Conservation (phyloP, 2,329 filamentous ascomycete species). For the Elsinoe perseae region DNA sequence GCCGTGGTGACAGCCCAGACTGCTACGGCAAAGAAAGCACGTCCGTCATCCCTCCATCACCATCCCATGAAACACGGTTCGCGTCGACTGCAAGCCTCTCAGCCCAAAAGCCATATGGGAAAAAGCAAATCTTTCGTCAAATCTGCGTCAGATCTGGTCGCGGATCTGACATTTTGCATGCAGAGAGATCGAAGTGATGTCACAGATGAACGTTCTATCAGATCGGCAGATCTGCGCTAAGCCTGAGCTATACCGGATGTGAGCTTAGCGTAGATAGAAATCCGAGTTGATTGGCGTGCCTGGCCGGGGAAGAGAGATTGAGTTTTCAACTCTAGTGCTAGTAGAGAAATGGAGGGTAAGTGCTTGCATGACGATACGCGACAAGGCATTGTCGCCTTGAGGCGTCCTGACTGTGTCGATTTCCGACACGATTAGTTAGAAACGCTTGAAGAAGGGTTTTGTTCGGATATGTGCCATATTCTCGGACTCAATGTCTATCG, state of each 20-base stretch:
- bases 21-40: not conserved
- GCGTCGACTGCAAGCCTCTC: not conserved
- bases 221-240: not conserved
- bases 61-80: not conserved
- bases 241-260: not conserved
- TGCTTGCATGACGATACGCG: not conserved
- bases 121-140: not conserved
- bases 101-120: not conserved
- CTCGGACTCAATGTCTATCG: not conserved
- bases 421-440: too few species aligned
- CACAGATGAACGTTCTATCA: not conserved
- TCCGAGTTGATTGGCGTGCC: not conserved
- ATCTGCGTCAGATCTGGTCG: not conserved
- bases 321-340: not conserved
- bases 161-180: not conserved
- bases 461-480: too few species aligned
- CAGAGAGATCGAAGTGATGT: not conserved
- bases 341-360: not conserved
- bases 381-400: too few species aligned
- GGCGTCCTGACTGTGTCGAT: too few species aligned
- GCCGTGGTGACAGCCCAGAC: not conserved
- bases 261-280: not conserved
- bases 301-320: not conserved
- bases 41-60: constrained; percentile 4
- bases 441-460: too few species aligned